Evolutionary conservation across 2,329 filamentous ascomycete genomes (phyloP), one percentile per base, ranked within the genome.

Genomic region (Stemphylium vesicarium): DNA sequence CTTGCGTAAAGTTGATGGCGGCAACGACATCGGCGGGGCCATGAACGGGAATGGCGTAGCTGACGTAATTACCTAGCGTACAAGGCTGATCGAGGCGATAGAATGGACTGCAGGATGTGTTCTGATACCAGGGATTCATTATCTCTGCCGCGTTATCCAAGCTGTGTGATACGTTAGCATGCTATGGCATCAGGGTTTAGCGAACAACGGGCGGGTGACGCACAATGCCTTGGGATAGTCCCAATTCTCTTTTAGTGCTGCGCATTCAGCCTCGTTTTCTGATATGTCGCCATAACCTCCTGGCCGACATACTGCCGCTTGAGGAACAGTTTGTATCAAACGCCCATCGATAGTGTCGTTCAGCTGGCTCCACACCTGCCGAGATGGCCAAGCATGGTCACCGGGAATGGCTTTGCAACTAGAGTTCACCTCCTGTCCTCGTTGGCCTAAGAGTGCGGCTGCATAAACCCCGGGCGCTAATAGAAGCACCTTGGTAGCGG

Each of bases 61-160:
- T 24, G 2, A 26, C 43, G 7, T 31, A 40, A 18, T 63, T n/a
- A 37, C 60, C 48, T 57, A 65, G 1, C 63, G 64, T 9, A 71
- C 64, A 50, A 67, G 65, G 44, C 71, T 59, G 15, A 61, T 57
- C 50, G 70, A 73, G 6, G 57, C 58, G 1, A 77, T 73, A 39
- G 29, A 57, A 57, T 7, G 50, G 45, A 4, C n/a, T n/a, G 38
- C 55, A 57, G 45, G 79, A 79, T 49, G 77, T 80, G 8, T 81
- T 81, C 11, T 55, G 52, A 26, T 56, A 65, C 5, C 33, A 40
- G 74, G 77, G 48, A 77, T 73, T 52, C 77, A 79, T 78, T 4
- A 78, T 41, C 35, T 43, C 44, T 10, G 35, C 29, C 4, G 41
- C 11, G 3, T 13, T 10, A 13, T 13, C 11, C 13, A 22, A 24